A percentile compares a stretch with the other conserved stretches of the same genome.
These are phyloP conservation scores for Arthromyces matolae DNA, from an alignment of 768 basidiomycete genomes.

Conservation along the genomic window DNA sequence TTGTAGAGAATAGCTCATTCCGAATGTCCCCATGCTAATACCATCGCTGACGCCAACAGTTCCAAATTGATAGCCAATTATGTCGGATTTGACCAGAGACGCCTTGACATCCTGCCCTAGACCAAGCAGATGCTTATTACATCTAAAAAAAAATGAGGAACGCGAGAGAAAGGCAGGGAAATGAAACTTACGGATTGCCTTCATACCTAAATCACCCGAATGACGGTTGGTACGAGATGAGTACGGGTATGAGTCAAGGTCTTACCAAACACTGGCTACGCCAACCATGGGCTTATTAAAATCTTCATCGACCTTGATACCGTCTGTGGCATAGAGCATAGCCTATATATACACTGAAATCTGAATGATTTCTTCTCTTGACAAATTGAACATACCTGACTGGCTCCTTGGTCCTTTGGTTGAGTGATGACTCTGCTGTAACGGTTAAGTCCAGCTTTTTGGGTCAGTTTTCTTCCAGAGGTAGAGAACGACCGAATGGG, in stretches of 20 bases:
- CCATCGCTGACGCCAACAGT: conserved; percentile 97
- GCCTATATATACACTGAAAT: conserved; percentile 48
- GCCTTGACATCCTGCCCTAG: conserved; percentile 85
- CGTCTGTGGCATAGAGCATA: conserved; percentile 99
- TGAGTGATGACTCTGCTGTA: conserved; percentile 83
- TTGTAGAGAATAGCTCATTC: conserved; percentile 95
- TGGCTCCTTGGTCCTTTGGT: conserved; percentile 93
- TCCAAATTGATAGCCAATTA: conserved; percentile 97
- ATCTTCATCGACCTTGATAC: conserved; percentile 74
- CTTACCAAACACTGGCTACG: conserved; percentile 93
- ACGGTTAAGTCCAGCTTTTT: conserved; percentile 51
- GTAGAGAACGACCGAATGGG: conserved; percentile 37
- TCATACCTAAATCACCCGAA: conserved; percentile 97
- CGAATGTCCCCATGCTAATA: conserved; percentile 95
- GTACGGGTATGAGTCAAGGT: conserved; percentile 12
- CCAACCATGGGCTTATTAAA: conserved; percentile 97
- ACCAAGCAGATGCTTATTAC: conserved; percentile 89
- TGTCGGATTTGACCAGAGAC: conserved; percentile 62
- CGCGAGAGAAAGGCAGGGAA: background rate
- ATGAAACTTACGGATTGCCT: conserved; percentile 83
- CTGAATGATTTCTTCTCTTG: background rate
- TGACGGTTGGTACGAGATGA: conserved; percentile 15
- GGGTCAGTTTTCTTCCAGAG: conserved; percentile 31
- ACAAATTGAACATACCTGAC: conserved; percentile 54
- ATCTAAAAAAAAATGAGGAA: conserved; percentile 46